Conservation (phyloP, 1,284 basidiomycete species). For the Lentinus polychrous region DNA sequence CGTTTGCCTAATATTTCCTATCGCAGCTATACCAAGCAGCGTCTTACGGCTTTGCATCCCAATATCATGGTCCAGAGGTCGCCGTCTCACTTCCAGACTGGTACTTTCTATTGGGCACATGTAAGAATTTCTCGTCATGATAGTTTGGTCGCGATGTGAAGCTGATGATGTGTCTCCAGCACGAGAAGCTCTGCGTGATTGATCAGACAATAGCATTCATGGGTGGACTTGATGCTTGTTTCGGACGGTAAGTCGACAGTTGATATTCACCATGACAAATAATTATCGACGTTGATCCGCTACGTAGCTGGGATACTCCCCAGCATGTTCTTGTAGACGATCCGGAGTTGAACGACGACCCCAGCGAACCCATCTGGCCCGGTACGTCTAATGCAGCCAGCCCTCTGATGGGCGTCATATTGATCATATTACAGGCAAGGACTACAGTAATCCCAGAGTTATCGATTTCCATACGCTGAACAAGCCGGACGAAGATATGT, state of each 20-base stretch:
- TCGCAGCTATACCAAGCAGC: slow-evolving; percentile 82
- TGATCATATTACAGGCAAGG: slow-evolving; percentile 57
- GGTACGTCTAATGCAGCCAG: slow-evolving; percentile 36
- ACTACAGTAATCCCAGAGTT: slow-evolving; percentile 89
- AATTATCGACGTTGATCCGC: slow-evolving; percentile 1
- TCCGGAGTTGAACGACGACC: slow-evolving; percentile 46
- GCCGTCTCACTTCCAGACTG: slow-evolving; percentile 95
- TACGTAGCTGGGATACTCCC: slow-evolving; percentile 85
- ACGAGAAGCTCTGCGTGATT: slow-evolving; percentile 97
- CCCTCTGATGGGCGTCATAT: not conserved
- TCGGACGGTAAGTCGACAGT: slow-evolving; percentile 55
- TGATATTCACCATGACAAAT: not conserved
- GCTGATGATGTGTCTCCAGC: slow-evolving; percentile 40
- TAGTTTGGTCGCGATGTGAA: too few relatives aligned
- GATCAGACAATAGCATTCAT: slow-evolving; percentile 98
- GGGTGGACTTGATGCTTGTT: slow-evolving; percentile 94
- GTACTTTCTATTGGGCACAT: slow-evolving; percentile 98
- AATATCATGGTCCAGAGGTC: slow-evolving; percentile 98
- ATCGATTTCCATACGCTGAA: slow-evolving; percentile 84
- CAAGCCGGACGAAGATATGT: slow-evolving; percentile 93
- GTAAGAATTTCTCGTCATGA: slow-evolving; percentile 38
- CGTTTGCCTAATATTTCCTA: slow-evolving; percentile 6
- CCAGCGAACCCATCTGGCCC: slow-evolving; percentile 74
- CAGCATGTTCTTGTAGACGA: slow-evolving; percentile 92
- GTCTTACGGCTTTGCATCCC: slow-evolving; percentile 78